Base-by-base conservation (phyloP, 108 stramenopile genomes). In the Stephanodiscus minutulus region DNA sequence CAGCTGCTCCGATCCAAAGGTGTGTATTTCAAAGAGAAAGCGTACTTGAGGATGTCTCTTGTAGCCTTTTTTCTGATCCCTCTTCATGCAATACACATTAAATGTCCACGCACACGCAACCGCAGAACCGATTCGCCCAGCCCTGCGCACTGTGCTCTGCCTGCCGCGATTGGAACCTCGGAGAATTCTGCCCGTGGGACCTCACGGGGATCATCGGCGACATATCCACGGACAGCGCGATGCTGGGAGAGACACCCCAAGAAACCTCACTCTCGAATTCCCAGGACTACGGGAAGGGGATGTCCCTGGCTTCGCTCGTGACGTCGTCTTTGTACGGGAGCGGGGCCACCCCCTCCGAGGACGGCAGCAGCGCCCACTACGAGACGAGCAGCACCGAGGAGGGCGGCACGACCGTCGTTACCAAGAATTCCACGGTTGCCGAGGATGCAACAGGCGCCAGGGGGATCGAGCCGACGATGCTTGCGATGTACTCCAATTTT, bases 161-260 rank as follows among this genome's bases (percentile, higher is more conserved):
- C 29, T 79, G 77, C 20, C 77, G 77, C 24, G 77, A 79, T 52
- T 79, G 77, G 77, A 79, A 79, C 66, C 50, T 64, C 10, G 77
- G 77, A 21, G 77, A 79, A 56, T 79, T 79, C 66, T 79, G 77
- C 43, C 77, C 77, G 25, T 79, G 77, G 77, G 77, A 79, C 33
- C 70, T 79, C 29, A 73, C 72, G 24, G 72, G 72, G 2, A 73
- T 73, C 56, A 64, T 73, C 46, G 72, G 72, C 39, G 64, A 73
- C 17, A 64, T 73, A 17, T 65, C 72, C 46, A 62, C 61, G 5
- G 72, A 73, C 44, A 25, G 25, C 20, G 28, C n/a, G n/a, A n/a
- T 62, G 37, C 35, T 27, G 7, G 37, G 1, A 54, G 63, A 8
- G 63, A 46, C 20, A 3, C 46, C 20, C 15, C 39, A 39, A 11